Percentiles rank a stretch among this genome's conserved stretches.
Evolutionary conservation across 345 rosid species (phyloP).

Genomic region (Diplotaxis tenuifolia): DNA sequence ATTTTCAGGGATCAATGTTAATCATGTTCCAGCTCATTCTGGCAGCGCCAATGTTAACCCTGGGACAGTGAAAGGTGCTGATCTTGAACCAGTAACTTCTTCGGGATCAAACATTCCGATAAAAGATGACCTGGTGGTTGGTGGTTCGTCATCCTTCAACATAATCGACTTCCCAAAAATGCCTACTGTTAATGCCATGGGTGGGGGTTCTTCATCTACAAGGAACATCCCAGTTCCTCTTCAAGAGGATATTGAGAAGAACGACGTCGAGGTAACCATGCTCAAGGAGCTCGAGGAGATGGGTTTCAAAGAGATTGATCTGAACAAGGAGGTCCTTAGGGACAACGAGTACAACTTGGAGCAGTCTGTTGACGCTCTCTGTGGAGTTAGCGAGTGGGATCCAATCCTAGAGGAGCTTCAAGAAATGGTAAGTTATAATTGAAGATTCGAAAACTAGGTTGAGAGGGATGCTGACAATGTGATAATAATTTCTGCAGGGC

Average conservation of each 20-base stretch:
- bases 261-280: constrained; percentile 48
- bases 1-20: constrained; percentile 25
- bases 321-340: constrained; percentile 86
- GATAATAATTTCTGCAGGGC: constrained; percentile 48
- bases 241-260: constrained; percentile 27
- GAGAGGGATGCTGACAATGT: neutral
- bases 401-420: constrained; percentile 80
- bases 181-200: constrained; percentile 19
- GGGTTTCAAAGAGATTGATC: constrained; percentile 91
- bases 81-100: constrained; percentile 31
- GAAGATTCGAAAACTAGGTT: neutral
- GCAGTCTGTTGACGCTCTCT: constrained; percentile 73
- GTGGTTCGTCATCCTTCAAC: constrained; percentile 41
- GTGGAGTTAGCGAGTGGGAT: constrained; percentile 85
- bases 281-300: constrained; percentile 85
- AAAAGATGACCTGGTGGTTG: constrained; percentile 44
- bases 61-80: constrained; percentile 12
- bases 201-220: constrained; percentile 19
- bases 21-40: constrained; percentile 21
- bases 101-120: constrained; percentile 40
- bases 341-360: constrained; percentile 68
- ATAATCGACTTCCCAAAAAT: constrained; percentile 47
- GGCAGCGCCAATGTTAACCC: constrained; percentile 18
- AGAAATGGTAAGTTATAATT: constrained; percentile 67
- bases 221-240: constrained; percentile 22